Percentiles rank a stretch among this genome's conserved stretches.
phyloP scores from a whole-genome alignment of 2,329 filamentous ascomycete genomes.

The Aaosphaeria arxii region DNA sequence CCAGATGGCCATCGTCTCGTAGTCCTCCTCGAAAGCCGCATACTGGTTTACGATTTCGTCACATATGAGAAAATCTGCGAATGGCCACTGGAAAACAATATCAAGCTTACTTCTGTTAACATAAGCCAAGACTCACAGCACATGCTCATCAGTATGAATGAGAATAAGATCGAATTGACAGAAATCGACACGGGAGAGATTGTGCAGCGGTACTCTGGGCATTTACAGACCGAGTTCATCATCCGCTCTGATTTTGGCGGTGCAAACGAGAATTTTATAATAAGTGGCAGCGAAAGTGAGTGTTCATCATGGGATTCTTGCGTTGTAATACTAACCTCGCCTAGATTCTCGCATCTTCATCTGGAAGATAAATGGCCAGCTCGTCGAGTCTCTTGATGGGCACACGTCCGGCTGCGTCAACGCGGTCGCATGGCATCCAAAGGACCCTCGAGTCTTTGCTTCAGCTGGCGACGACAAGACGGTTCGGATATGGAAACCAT shows the following conservation, averaged over 20 bases:
- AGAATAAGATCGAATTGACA: conserved; percentile 74
- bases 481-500: conserved; percentile 71
- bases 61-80: conserved; percentile 74
- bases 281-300: conserved; percentile 86
- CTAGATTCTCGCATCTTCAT: conserved; percentile 73
- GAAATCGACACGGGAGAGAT: conserved; percentile 70
- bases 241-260: conserved; percentile 85
- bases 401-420: conserved; percentile 79
- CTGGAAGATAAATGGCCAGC: conserved; percentile 80
- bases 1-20: conserved; percentile 76
- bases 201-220: conserved; percentile 73
- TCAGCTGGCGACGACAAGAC: conserved; percentile 85
- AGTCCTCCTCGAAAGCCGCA: conserved; percentile 67
- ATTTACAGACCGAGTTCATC: conserved; percentile 71
- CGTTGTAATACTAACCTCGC: conserved; percentile 1
- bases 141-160: conserved; percentile 77
- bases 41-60: conserved; percentile 80
- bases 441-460: conserved; percentile 78
- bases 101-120: conserved; percentile 72
- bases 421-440: conserved; percentile 84
- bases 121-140: conserved; percentile 79
- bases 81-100: conserved; percentile 57
- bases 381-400: conserved; percentile 73
- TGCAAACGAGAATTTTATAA: conserved; percentile 85
- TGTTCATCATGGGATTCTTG: conserved; percentile 1